Evolutionary conservation across 345 rosid species (phyloP), one percentile per base, ranked within the genome.

Genomic region (Salix purpurea): DNA sequence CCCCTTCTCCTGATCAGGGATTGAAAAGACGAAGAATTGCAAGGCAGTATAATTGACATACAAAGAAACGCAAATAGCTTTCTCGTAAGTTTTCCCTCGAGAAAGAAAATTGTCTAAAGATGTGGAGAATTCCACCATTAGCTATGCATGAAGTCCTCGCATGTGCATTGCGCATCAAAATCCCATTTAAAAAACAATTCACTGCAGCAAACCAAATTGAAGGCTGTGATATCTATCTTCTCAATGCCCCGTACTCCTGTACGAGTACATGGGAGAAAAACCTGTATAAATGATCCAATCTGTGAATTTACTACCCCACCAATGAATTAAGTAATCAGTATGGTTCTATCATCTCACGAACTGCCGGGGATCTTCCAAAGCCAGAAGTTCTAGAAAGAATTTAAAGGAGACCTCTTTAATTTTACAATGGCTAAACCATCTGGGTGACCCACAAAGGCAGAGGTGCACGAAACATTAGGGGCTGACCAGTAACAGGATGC

Each of bases 401-500:
- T 18, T 8, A 60, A 14, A 18, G 1, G 34, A 73, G 42, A 24
- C 6, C 65, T 7, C 10, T 78, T 77, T 67, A 71, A 68, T 77
- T 40, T 76, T 61, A 81, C 58, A 37, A n/a, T 9, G 64, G 76
- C 46, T 67, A 70, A 64, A 72, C 68, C 62, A 24, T 79, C 77
- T 61, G 74, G 67, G 77, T 69, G 13, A 82, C 95, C 97, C 97
- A 96, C 0, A 15, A 68, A 61, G 99, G 98, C 71, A 90, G 76
- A 61, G 98, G 91, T 46, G 97, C 93, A 62, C 19, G 78, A 24
- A 93, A 68, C 71, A 73, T 65, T 24, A 88, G 48, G 44, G 84
- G 85, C 14, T 74, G 72, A 65, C 88, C 87, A 1, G 92, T 90
- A 66, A 91, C 66, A 0, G 93, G 98, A 81, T 92, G 99, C 76